Base-by-base conservation (phyloP, 805 yeast species). In the Maudiozyma pseudohumilis region DNA sequence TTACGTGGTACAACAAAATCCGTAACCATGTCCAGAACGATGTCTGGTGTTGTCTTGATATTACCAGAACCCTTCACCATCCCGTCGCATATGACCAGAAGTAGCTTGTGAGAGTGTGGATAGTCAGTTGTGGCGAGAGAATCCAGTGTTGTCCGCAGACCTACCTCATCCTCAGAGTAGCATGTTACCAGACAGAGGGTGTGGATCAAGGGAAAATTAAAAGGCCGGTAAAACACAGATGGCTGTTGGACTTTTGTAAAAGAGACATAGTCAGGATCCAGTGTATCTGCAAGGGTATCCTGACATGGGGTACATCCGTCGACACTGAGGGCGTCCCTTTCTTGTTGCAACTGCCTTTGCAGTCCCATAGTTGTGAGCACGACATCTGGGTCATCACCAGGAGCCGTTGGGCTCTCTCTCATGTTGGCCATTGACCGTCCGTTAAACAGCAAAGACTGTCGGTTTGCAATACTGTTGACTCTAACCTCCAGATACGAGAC, bases 61-160 rank as follows among this genome's bases (percentile, higher is more conserved):
- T 89, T 89, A 31, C 96, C 97, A 17, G 95, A 78, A 46, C 98
- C 98, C 52, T 88, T 88, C 49, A 92, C 79, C 23, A 89, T 48
- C 47, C 98, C 98, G 64, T 92, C 98, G 68, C 97, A 89, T n/a
- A 92, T 72, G 28, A 88, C 77, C 39, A 87, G 64, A 30, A 92
- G 67, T 44, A 92, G 65, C 59, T 89, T 92, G 61, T 92, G 98
- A 3, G 96, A 84, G 59, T 86, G 88, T 41, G 98, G 96, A 58
- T 82, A 92, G 46, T 86, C 95, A 1, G 96, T 87, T 1, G 95
- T 85, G 12, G 94, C 83, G 37, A 92, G 56, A 1, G 97, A 89
- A 59, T 92, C 97, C 45, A 89, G 60, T 0, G 97, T 87, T 0
- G 88, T 76, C 50, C 97, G 70, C 40, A 92, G 61, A 43, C 94